Conservation (phyloP, 768 basidiomycete species). For the Podaxis carcinomalis region DNA sequence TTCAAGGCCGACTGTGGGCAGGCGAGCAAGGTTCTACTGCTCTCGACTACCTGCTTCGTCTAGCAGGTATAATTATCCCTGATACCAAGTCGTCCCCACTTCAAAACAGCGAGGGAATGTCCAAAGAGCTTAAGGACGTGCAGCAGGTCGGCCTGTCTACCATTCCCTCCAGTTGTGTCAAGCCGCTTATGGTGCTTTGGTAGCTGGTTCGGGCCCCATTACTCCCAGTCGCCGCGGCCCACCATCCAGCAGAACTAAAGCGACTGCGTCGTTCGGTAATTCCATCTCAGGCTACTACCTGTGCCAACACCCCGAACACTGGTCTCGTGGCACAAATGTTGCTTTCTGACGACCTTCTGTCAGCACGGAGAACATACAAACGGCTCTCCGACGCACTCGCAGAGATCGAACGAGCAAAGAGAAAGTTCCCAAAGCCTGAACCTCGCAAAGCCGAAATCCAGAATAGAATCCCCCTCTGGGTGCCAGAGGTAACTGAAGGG, state of each 20-base stretch:
- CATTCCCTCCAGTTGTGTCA: neutral
- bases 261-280: slow-evolving; percentile 25
- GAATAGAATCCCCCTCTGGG: neutral
- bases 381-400: neutral
- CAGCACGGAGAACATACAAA: neutral
- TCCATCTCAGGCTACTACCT: neutral
- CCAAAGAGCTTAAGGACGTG: neutral
- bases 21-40: neutral
- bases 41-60: neutral
- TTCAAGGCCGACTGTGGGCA: neutral
- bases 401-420: neutral
- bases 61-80: neutral
- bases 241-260: slow-evolving; percentile 35
- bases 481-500: neutral
- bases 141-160: neutral
- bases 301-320: neutral
- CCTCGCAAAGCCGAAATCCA: neutral
- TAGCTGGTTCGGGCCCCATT: slow-evolving; percentile 13
- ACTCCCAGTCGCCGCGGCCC: slow-evolving; percentile 44
- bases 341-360: neutral
- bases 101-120: neutral
- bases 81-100: neutral
- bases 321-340: neutral
- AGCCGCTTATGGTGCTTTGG: neutral
- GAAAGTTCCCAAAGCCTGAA: neutral